Base-by-base conservation (phyloP, 768 basidiomycete species). In the Mycena latifolia region DNA sequence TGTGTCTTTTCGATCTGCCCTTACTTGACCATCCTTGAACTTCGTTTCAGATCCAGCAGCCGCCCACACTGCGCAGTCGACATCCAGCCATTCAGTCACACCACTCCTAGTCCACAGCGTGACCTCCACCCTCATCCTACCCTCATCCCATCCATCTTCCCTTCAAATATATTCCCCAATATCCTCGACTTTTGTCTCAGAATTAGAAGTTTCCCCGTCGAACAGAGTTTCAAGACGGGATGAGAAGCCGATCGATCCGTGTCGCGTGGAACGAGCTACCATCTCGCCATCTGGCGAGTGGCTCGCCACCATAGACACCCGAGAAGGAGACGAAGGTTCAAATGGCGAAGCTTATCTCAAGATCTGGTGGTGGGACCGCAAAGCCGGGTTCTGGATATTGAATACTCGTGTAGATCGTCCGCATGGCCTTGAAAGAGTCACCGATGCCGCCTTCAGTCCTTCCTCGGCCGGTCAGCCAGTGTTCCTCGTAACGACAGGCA, bases 61-160 rank as follows among this genome's bases (percentile, higher is more conserved):
- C 29, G 61, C 75, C 33, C 69, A 74, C 22, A 68, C 74, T 56
- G 72, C 73, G 54, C 74, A 78, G 5, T 78, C 80, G 24, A 75
- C 82, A 5, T 84, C 85, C 33, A 81, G 78, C 62, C 69, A 78
- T n/a, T 74, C 74, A 10, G 66, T 78, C 9, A 80, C 85, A 24
- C 96, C 94, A 17, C 86, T 98, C 28, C 91, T 92, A 8, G 82
- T 93, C 46, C 96, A 98, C 76, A 79, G 84, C 3, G 78, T 81
- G 7, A 90, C 94, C 5, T 86, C 89, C 31, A 89, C 93, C 7
- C 81, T 99, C 65, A 85, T 98, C 69, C 84, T 99, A 18, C 94
- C 95, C 0, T 95, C 97, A 3, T 96, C 96, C 0, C 96, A 99
- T 74, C 93, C 95, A 0, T 96, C 96, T 3, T 94, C 95, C n/a